Percentiles rank a stretch among this genome's conserved stretches.
phyloP scores from a whole-genome alignment of 2,329 filamentous ascomycete species.

The Fusarium dlaminii region DNA sequence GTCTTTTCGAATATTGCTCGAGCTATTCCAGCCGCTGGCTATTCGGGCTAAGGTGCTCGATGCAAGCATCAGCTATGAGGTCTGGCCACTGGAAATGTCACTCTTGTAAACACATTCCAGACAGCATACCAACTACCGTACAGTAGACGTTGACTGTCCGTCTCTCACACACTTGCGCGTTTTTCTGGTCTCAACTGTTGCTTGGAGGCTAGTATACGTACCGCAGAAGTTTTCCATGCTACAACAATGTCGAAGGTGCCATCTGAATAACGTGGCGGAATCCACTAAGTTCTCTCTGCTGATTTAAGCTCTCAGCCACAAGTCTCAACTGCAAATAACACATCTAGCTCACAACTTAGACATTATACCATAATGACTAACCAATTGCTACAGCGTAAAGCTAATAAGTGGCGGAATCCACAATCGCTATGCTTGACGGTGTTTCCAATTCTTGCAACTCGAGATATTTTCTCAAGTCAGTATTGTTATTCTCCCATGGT shows the following conservation, averaged over 20 bases:
- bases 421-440: background rate
- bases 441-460: background rate
- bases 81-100: fast-evolving
- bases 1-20: background rate
- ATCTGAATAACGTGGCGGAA: too few relatives aligned
- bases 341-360: too few relatives aligned
- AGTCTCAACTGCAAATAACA: too few relatives aligned
- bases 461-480: fast-evolving
- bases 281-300: too few relatives aligned
- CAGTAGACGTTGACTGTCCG: background rate
- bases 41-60: fast-evolving
- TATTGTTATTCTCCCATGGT: fast-evolving
- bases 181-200: too few relatives aligned
- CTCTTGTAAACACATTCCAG: background rate
- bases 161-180: fast-evolving
- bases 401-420: background rate
- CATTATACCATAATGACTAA: too few relatives aligned
- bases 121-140: background rate
- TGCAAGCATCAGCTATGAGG: background rate
- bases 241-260: fast-evolving
- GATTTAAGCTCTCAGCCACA: too few relatives aligned
- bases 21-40: background rate
- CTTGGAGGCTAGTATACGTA: background rate
- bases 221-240: background rate
- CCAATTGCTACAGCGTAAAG: too few relatives aligned